A percentile compares a stretch with the other conserved stretches of the same genome.
phyloP scores from a whole-genome alignment of 179 eudicot species.

The Beta lomatogona region DNA sequence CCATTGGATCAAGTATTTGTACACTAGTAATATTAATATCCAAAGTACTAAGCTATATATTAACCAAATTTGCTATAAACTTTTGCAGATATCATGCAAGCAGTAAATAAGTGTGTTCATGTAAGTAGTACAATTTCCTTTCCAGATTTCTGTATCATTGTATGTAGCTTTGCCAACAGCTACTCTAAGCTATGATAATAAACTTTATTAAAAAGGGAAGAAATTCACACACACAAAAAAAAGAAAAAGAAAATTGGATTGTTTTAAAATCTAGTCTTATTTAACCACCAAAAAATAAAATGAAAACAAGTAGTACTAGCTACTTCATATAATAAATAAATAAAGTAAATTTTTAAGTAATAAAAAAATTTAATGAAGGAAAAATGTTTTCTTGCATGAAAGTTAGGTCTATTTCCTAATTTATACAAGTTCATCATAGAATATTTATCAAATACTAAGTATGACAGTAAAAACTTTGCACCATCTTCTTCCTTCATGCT shows the following conservation, averaged over 20 bases:
- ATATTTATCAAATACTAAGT: not conserved
- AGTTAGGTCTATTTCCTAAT: constrained; percentile 23
- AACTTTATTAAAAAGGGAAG: not conserved
- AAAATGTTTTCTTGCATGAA: not conserved
- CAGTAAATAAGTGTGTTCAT: not conserved
- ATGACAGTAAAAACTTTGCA: constrained; percentile 4
- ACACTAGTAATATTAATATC: constrained; percentile 1
- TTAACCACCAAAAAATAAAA: too few relatives aligned
- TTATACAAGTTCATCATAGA: constrained; percentile 23
- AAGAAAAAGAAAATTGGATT: too few relatives aligned
- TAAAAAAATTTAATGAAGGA: too few relatives aligned
- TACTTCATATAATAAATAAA: too few relatives aligned
- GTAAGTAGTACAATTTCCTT: constrained; percentile 10
- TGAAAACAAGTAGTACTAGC: too few relatives aligned
- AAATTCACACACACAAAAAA: too few relatives aligned
- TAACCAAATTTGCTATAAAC: constrained; percentile 11
- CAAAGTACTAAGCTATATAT: not conserved
- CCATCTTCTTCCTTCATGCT: not conserved
- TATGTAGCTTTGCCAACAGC: not conserved
- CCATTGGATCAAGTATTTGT: constrained; percentile 28
- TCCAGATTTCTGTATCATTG: not conserved
- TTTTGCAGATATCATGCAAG: constrained; percentile 6
- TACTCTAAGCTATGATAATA: not conserved
- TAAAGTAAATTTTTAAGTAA: not conserved
- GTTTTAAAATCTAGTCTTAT: too few relatives aligned